A percentile compares a stretch with the other conserved stretches of the same genome.
Conservation (phyloP, 164 flowering plant species). For the Nymphaea thermarum region DNA sequence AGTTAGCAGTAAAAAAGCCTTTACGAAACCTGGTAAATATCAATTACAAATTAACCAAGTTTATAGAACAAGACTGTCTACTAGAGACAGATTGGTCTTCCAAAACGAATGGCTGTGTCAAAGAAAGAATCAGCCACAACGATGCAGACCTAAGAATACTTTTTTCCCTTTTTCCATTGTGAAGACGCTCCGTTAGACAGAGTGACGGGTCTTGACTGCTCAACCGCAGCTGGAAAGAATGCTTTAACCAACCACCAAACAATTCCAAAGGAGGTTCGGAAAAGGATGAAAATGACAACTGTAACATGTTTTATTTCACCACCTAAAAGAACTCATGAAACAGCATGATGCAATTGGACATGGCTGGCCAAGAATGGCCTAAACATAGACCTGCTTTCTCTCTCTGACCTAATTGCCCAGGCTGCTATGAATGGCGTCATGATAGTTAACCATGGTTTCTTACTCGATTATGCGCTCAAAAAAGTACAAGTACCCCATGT, state of each 20-base stretch:
- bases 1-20: too few relatives aligned
- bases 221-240: too few relatives aligned
- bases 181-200: too few relatives aligned
- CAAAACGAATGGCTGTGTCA: too few relatives aligned
- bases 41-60: neutral
- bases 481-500: conserved; percentile 95
- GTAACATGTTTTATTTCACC: neutral
- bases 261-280: neutral
- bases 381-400: neutral
- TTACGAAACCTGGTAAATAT: too few relatives aligned
- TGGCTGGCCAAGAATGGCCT: neutral
- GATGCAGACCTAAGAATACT: neutral
- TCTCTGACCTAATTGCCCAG: neutral
- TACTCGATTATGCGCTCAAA: conserved; percentile 60
- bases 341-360: neutral
- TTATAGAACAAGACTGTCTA: neutral
- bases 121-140: neutral
- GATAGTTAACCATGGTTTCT: conserved; percentile 1
- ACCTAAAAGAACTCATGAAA: neutral
- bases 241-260: neutral
- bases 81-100: neutral
- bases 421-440: conserved; percentile 4
- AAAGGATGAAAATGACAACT: neutral
- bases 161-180: too few relatives aligned
- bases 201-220: neutral